Base-by-base conservation (phyloP, 2,329 filamentous ascomycete species). In the Reticulascus tulasneorum region DNA sequence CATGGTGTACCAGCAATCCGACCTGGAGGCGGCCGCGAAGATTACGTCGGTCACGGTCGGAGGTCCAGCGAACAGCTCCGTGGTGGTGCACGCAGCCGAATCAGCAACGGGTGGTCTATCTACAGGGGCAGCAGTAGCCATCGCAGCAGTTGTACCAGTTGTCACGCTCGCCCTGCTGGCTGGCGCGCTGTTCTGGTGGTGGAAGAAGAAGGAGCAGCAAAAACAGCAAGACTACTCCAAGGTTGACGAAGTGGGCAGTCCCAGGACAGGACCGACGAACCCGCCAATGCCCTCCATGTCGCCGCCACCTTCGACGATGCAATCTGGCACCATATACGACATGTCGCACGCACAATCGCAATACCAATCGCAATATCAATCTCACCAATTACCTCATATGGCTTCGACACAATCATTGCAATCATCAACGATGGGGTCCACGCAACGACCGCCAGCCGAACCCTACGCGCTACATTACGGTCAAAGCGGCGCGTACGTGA, bases 1-100 rank as follows among this genome's bases (percentile, higher is more conserved):
- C 18, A 54, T 54, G 51, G 48, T 54, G 15, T 46, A 51, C 24
- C 45, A 53, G 28, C 33, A 41, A 11, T 48, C 38, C 8, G 51
- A 54, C 17, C 10, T 50, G 10, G 20, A 19, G 12, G 22, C 20
- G 11, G n/a, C 9, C 23, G 10, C 37, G 3, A 26, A 37, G 19
- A 20, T 26, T 3, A 35, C 37, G 3, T 30, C 23, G 15, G 35
- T 22, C 16, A 21, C 16, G 5, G 18, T 23, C 11, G 28, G 11
- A 9, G 7, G 23, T 13, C 26, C 35, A 3, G 16, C 12, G 15
- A 38, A 23, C 7, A 22, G 29, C 7, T 23, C 29, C 18, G 13
- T 23, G 11, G 29, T 29, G 16, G 27, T 11, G 9, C 12, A 24
- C 8, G n/a, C 11, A 7, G 23, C 29, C n/a, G 27, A 19, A 17